Base-by-base conservation (phyloP, 495 filamentous ascomycete genomes). In the Delitschia confertaspora region DNA sequence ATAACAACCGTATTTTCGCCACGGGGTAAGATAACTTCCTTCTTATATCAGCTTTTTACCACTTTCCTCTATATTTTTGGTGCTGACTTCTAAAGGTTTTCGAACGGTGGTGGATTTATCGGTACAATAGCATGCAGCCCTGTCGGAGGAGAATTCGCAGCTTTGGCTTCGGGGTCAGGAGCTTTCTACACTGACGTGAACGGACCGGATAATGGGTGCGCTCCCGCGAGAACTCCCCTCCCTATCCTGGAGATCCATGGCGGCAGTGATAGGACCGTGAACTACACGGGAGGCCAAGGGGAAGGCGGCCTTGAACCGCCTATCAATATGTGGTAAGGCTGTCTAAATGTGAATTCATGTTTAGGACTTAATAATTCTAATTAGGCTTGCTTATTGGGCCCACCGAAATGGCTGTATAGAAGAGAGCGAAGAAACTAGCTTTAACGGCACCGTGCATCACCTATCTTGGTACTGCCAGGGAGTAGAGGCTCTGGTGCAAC, bases 171-270 rank as follows among this genome's bases (percentile, higher is more conserved):
- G 4, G 32, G 20, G 10, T 53, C 44, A 13, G 44, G 43, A 7
- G 27, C 50, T n/a, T 48, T 47, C 21, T 53, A 53, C 27, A 48
- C 50, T 11, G 50, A 53, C 20, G 4, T 39, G 11, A 47, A 46
- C 22, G 43, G 44, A 6, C 48, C 34, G 5, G 21, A 67, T 62
- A 65, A 68, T 4, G 57, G 60, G 17, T 69, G 67, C 37, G 49
- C 48, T 0, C 54, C 68, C 3, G 59, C 56, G 1, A 56, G 67
- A 1, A 53, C 44, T 7, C 51, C 62, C 27, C 51, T 67, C 32
- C 71, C 57, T 17, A 57, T 77, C 17, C 37, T 75, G 18, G 65
- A 69, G 9, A 73, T 77, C 57, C 71, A 77, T 42, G 73, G 72
- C 23, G 64, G 62, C 2, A 56, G 41, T 1, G 69, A 71, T 49